Conservation (phyloP, 2,329 filamentous ascomycete species). For the Dothideomycetes sp. region DNA sequence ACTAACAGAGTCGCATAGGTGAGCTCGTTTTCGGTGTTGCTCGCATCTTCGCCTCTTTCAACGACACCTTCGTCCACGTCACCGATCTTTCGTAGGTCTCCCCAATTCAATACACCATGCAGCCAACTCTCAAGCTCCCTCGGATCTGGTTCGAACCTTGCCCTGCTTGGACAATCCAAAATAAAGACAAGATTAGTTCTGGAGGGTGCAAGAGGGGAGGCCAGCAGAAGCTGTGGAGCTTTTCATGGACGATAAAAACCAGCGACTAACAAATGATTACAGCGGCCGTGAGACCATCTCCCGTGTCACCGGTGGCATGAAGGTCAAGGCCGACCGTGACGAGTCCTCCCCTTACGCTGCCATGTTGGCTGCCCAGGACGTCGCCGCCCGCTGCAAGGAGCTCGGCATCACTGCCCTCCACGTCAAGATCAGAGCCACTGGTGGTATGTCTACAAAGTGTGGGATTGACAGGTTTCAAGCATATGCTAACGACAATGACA, state of each 20-base stretch:
- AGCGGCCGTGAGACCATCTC: conserved; percentile 99
- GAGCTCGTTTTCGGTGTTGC: conserved; percentile 97
- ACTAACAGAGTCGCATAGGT: conserved; percentile 40
- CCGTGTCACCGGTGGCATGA: conserved; percentile 99
- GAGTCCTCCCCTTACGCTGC: conserved; percentile 99
- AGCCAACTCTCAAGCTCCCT: too few species aligned
- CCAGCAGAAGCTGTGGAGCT: too few species aligned
- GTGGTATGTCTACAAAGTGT: conserved; percentile 59
- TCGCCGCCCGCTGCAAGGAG: conserved; percentile 82
- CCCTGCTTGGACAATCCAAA: too few species aligned
- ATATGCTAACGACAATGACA: conserved; percentile 20
- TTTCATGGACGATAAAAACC: too few species aligned
- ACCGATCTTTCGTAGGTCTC: conserved; percentile 69
- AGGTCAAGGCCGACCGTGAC: conserved; percentile 99
- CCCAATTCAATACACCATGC: conserved; percentile 2
- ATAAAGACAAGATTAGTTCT: too few species aligned
- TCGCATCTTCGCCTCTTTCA: conserved; percentile 84
- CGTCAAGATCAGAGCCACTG: conserved; percentile 99
- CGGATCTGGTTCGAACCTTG: too few species aligned
- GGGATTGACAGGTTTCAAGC: too few species aligned
- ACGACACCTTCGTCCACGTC: conserved; percentile 71
- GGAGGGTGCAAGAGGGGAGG: too few species aligned
- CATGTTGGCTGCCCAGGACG: conserved; percentile 96
- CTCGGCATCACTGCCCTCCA: conserved; percentile 89
- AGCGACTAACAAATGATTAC: conserved; percentile 21